phyloP scores from a whole-genome alignment of 768 basidiomycete genomes.

The Harrya chromipes region DNA sequence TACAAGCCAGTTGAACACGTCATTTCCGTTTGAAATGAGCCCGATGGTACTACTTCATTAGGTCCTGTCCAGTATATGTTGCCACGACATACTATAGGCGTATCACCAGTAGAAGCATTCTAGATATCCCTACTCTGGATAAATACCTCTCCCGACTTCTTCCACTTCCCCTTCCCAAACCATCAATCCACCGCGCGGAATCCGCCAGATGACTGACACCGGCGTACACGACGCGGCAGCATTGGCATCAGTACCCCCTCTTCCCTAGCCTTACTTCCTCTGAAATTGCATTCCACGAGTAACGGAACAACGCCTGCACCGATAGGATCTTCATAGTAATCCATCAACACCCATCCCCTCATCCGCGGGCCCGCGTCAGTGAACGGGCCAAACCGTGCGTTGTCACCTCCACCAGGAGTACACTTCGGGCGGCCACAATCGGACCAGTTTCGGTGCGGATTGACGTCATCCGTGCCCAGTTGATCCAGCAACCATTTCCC shows the following conservation, averaged over 20 bases:
- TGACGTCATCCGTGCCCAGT: conserved; percentile 27
- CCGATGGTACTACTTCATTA: too few relatives aligned
- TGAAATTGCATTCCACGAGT: conserved; percentile 76
- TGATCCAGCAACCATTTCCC: conserved; percentile 66
- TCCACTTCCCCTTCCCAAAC: too few relatives aligned
- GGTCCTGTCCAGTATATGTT: too few relatives aligned
- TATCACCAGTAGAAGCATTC: too few relatives aligned
- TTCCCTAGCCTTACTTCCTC: conserved; percentile 42
- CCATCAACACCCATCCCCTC: conserved; percentile 74
- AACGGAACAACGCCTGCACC: conserved; percentile 56
- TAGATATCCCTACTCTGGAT: too few relatives aligned
- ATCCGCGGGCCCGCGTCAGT: conserved; percentile 39
- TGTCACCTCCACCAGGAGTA: neutral
- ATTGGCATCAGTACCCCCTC: conserved; percentile 37
- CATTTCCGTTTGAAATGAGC: too few relatives aligned
- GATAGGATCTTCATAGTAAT: conserved; percentile 63
- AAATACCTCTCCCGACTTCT: too few relatives aligned
- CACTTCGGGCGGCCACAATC: neutral
- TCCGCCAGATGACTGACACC: neutral
- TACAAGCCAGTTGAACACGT: too few relatives aligned
- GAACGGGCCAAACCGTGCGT: neutral
- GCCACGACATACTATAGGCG: too few relatives aligned
- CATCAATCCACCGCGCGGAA: too few relatives aligned
- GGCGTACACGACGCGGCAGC: neutral
- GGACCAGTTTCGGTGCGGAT: neutral